A percentile compares a stretch with the other conserved stretches of the same genome.
These are phyloP conservation scores for Podaxis sp. DNA, from an alignment of 768 basidiomycete species.

Conservation along the genomic window DNA sequence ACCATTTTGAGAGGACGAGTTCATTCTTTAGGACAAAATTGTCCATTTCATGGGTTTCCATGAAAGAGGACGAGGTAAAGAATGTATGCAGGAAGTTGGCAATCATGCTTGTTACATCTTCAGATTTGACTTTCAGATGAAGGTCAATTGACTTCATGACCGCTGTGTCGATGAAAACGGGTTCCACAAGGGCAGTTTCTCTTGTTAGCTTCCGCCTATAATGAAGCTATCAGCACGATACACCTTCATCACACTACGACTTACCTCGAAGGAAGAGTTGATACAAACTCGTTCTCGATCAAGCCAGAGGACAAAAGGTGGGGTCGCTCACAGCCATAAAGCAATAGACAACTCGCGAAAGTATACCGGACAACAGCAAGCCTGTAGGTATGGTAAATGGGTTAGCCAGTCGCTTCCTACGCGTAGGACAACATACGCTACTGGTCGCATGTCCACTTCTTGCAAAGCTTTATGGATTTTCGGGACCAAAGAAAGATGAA, in stretches of 20 bases:
- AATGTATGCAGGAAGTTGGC: constrained; percentile 67
- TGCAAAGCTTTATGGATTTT: constrained; percentile 39
- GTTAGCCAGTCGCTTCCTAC: not conserved
- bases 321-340: constrained; percentile 65
- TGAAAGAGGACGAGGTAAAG: constrained; percentile 54
- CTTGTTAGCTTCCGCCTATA: constrained; percentile 50
- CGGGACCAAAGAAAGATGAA: constrained; percentile 45
- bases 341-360: constrained; percentile 56
- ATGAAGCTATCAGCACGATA: not conserved
- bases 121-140: constrained; percentile 48
- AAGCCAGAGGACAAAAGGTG: constrained; percentile 46
- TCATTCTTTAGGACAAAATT: constrained; percentile 72
- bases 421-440: constrained; percentile 36
- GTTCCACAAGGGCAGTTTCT: constrained; percentile 46
- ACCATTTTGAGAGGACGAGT: constrained; percentile 60
- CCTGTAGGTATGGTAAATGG: constrained; percentile 22
- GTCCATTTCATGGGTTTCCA: constrained; percentile 70
- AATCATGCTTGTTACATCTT: constrained; percentile 50
- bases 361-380: constrained; percentile 60
- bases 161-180: constrained; percentile 58
- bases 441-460: constrained; percentile 25
- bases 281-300: constrained; percentile 47
- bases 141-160: constrained; percentile 53
- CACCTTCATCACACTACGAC: not conserved
- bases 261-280: constrained; percentile 57